A percentile compares a stretch with the other conserved stretches of the same genome.
phyloP scores from a whole-genome alignment of 2,329 filamentous ascomycete genomes.

The Penicillium sp. region DNA sequence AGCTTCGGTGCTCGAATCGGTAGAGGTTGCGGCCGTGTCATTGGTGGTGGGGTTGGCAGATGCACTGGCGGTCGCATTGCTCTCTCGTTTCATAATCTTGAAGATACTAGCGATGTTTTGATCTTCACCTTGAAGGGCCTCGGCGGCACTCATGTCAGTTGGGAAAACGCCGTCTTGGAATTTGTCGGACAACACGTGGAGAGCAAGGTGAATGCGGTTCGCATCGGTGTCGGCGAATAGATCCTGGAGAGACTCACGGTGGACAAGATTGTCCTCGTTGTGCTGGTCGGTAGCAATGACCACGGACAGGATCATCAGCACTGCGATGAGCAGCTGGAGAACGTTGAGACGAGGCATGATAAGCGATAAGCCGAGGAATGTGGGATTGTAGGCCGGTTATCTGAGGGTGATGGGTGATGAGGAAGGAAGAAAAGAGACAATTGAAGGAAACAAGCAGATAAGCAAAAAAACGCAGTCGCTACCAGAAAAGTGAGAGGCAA shows the following conservation, averaged over 20 bases:
- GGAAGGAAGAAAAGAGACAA: neutral
- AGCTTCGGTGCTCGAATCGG: constrained; percentile 2
- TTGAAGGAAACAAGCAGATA: neutral
- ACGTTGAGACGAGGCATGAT: constrained; percentile 24
- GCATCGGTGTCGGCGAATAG: constrained; percentile 59
- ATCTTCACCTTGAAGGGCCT: constrained; percentile 62
- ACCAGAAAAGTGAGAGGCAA: neutral
- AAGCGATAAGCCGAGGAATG: neutral
- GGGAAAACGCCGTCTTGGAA: constrained; percentile 70
- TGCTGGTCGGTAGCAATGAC: constrained; percentile 24
- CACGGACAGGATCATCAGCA: constrained; percentile 26
- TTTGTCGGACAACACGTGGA: constrained; percentile 63
- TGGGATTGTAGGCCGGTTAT: neutral
- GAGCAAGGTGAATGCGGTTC: constrained; percentile 63
- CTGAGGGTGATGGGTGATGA: neutral
- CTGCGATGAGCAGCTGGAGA: constrained; percentile 26
- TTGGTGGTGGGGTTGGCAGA: constrained; percentile 9
- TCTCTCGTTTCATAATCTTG: constrained; percentile 64
- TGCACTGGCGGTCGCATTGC: constrained; percentile 24
- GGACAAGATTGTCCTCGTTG: constrained; percentile 11
- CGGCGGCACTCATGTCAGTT: constrained; percentile 63
- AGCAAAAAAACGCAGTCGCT: neutral
- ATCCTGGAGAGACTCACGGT: constrained; percentile 49
- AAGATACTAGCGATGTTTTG: constrained; percentile 62
- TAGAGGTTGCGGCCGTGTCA: constrained; percentile 15